These are phyloP conservation scores for Lyophyllum decastes DNA, from an alignment of 768 basidiomycete species.

Conservation along the genomic window DNA sequence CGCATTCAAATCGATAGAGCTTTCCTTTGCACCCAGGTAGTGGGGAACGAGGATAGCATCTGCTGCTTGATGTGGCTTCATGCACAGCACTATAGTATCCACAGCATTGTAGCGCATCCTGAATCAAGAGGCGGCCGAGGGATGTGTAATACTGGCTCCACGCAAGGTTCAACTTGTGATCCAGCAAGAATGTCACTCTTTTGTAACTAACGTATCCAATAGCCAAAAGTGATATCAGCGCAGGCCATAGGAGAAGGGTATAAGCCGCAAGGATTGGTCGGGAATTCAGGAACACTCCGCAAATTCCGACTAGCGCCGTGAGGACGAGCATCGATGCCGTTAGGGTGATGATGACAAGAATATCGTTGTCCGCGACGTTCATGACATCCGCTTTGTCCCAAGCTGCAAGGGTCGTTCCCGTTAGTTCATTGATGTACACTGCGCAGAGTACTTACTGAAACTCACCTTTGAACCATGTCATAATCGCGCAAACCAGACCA, in stretches of 20 bases:
- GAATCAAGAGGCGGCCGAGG: conserved; percentile 54
- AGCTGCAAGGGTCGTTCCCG: conserved; percentile 34
- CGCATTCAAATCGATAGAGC: conserved; percentile 55
- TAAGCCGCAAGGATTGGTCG: conserved; percentile 70
- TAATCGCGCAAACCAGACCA: conserved; percentile 50
- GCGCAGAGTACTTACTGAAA: conserved; percentile 11
- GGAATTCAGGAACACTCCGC: conserved; percentile 64
- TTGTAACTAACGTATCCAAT: conserved; percentile 70
- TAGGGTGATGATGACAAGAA: conserved; percentile 57
- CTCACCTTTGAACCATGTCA: conserved; percentile 63
- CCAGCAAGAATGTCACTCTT: conserved; percentile 58
- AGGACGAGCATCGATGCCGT: conserved; percentile 59
- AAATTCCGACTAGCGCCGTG: conserved; percentile 59
- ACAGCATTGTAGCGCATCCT: conserved; percentile 65
- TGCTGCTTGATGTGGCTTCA: conserved; percentile 54
- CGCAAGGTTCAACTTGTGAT: conserved; percentile 64
- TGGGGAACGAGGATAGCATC: conserved; percentile 61
- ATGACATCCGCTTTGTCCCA: conserved; percentile 67
- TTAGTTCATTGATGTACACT: not conserved
- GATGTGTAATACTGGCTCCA: conserved; percentile 69
- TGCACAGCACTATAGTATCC: conserved; percentile 65
- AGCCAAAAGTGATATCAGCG: conserved; percentile 53
- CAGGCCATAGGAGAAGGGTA: conserved; percentile 67
- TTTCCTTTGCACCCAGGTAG: conserved; percentile 70
- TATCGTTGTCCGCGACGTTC: conserved; percentile 57